Base-by-base conservation (phyloP, 139 green algal genomes). In the Chlamydomonas applanata region DNA sequence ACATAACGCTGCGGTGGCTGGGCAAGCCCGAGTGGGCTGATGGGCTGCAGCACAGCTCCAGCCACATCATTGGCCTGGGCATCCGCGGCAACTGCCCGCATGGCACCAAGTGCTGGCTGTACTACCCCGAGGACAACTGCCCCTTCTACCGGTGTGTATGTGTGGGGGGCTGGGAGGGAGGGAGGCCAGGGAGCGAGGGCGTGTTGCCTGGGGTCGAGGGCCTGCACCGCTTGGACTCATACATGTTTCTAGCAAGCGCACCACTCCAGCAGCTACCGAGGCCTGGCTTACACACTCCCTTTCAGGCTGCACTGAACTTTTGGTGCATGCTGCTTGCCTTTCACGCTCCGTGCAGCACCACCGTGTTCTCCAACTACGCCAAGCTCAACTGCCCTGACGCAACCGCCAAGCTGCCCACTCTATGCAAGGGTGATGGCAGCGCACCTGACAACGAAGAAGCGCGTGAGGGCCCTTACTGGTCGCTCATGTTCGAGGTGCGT, bases 101-200 rank as follows among this genome's bases (percentile, higher is more conserved):
- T 66, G 91, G 86, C 79, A 73, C 72, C 71, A 97, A 97, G 86
- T 97, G 92, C 92, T 97, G 93, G 93, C 88, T 97, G 34, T 97
- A 97, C 84, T 97, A 91, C 79, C 93, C 92, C 4, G 93, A 97
- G 75, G 82, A 88, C 77, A 71, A 96, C 86, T 97, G 92, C 88
- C 92, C 92, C 71, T 97, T 93, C 82, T 97, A 97, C 89, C 85
- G 93, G 72, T 87, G 29, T 19, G 62, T 49, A 19, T 49, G n/a
- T n/a, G n/a, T n/a, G n/a, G n/a, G n/a, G n/a, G n/a, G n/a, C n/a
- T n/a, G n/a, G n/a, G n/a, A n/a, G n/a, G n/a, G n/a, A n/a, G n/a
- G n/a, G n/a, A n/a, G n/a, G n/a, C n/a, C n/a, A n/a, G n/a, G n/a
- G n/a, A n/a, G n/a, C n/a, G n/a, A n/a, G n/a, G n/a, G n/a, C n/a